phyloP scores from a whole-genome alignment of 2,329 filamentous ascomycete genomes.

The Stenocarpella maydis region DNA sequence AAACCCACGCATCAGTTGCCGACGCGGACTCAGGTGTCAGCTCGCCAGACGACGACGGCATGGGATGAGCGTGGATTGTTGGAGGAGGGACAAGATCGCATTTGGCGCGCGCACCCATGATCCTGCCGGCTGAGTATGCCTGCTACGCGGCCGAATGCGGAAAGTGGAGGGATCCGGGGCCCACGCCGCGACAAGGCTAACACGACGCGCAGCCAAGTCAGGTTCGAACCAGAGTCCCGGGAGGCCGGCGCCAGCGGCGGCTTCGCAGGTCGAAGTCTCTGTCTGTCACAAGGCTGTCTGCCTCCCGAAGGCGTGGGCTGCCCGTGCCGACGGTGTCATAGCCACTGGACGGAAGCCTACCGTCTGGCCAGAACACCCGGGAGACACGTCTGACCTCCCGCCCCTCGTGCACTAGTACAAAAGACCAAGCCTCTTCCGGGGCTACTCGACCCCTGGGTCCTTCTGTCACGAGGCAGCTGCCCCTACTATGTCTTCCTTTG shows the following conservation, averaged over 20 bases:
- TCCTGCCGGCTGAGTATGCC: not conserved
- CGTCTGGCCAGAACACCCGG: conserved; percentile 12
- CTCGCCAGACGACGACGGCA: not conserved
- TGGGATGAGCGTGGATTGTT: not conserved
- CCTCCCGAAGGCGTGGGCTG: not conserved
- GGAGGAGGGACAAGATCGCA: not conserved
- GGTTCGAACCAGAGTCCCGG: conserved; percentile 13
- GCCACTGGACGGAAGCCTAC: not conserved
- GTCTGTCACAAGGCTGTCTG: not conserved
- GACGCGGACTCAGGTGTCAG: not conserved
- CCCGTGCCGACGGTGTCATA: not conserved
- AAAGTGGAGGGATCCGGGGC: conserved; percentile 10
- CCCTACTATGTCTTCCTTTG: not conserved
- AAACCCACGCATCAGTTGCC: not conserved
- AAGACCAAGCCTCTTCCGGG: not conserved
- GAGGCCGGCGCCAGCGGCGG: conserved; percentile 17
- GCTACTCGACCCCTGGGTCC: not conserved
- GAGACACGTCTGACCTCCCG: not conserved
- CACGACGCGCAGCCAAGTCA: conserved; percentile 5
- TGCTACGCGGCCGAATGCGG: conserved; percentile 9
- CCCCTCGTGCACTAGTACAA: not conserved
- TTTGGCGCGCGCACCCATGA: not conserved
- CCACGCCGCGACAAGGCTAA: conserved; percentile 2
- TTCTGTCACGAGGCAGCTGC: not conserved
- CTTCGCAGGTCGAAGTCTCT: not conserved